Base-by-base conservation (phyloP, 2,329 filamentous ascomycete genomes). In the Penicillium sp. region DNA sequence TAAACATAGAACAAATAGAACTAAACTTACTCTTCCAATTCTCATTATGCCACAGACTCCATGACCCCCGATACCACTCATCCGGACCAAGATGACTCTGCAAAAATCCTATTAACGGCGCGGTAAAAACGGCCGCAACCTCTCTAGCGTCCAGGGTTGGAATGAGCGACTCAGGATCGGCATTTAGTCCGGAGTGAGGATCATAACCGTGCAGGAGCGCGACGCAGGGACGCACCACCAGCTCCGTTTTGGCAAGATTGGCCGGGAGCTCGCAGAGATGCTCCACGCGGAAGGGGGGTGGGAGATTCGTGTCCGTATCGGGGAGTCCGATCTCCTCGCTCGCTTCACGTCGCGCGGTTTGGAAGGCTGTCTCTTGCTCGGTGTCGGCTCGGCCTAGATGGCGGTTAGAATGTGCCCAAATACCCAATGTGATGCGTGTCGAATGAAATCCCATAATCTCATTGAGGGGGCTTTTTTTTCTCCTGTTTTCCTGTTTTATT, bases 321-420 rank as follows among this genome's bases (percentile, higher is more conserved):
- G 93, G 90, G 2, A 97, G 85, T 1, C 93, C 93, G 61, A 97
- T 96, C 72, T 97, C 93, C 72, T 97, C 93, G 71, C 84, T 89
- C 1, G 93, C 92, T 79, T 97, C 93, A 60, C 93, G 86, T 21
- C 93, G 86, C 8, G 93, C 92, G 48, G 92, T 95, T 67, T 92
- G 83, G 73, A 91, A 91, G 75, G 79, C 76, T 1, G 79, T 81
- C 69, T 88, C 85, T 8, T 70, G 56, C 9, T 80, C 65, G 0
- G 74, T 72, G 59, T 86, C 84, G 49, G 84, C 79, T 72, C 83
- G 84, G 49, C 82, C 79, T 77, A 40, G 10, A n/a, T 32, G 22
- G 24, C 13, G 31, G n/a, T 24, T 47, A 13, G 31, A 10, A 10
- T 31, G 14, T 42, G 18, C 8, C 10, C 13, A 4, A 31, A 34